These are phyloP conservation scores for Monotropa hypopitys DNA, from an alignment of 179 eudicot genomes.

Conservation along the genomic window DNA sequence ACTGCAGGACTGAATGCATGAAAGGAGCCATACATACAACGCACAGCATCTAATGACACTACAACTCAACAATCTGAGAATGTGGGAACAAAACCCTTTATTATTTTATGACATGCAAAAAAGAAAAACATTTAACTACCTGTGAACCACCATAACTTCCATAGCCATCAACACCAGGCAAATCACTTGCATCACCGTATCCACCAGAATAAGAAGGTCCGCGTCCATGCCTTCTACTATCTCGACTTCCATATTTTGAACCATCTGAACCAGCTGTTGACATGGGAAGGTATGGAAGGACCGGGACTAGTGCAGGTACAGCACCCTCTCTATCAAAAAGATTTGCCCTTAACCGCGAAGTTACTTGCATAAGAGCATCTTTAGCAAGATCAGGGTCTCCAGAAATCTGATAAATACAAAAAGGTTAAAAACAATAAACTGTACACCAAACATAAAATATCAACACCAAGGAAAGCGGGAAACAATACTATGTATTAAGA, in stretches of 20 bases:
- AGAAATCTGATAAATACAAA: slow-evolving; percentile 45
- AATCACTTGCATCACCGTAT: slow-evolving; percentile 48
- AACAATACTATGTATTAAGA: background rate
- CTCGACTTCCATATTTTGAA: slow-evolving; percentile 64
- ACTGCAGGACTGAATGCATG: background rate
- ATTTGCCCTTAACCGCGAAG: slow-evolving; percentile 76
- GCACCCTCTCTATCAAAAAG: slow-evolving; percentile 93
- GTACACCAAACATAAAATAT: background rate
- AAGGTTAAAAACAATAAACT: background rate
- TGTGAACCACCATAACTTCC: slow-evolving; percentile 63
- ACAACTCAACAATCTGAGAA: background rate
- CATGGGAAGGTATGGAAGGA: slow-evolving; percentile 78
- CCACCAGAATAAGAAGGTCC: slow-evolving; percentile 67
- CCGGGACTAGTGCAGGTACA: slow-evolving; percentile 59
- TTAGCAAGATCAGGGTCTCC: slow-evolving; percentile 83
- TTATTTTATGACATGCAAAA: background rate
- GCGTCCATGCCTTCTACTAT: slow-evolving; percentile 61
- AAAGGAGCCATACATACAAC: background rate
- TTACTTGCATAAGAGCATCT: slow-evolving; percentile 69
- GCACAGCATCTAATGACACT: background rate
- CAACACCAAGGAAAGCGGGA: background rate
- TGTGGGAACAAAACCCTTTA: background rate
- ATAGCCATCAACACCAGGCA: slow-evolving; percentile 54
- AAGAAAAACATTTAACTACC: slow-evolving; percentile 27
- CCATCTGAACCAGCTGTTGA: slow-evolving; percentile 47